phyloP scores from a whole-genome alignment of 805 yeast genomes.

The Naumovozyma baii region DNA sequence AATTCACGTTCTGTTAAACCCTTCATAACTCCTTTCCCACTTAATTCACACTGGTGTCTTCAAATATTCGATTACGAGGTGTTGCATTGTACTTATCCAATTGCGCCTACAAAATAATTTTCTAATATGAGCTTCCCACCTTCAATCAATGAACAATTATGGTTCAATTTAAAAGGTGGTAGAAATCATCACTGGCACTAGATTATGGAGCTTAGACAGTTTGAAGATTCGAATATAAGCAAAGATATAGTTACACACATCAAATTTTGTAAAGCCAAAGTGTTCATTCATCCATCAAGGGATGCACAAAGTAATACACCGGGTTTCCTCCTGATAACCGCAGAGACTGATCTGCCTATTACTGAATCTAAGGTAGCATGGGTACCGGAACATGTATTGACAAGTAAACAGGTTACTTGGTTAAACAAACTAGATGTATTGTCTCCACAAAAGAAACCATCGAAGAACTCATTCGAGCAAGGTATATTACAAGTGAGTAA shows the following conservation, averaged over 20 bases:
- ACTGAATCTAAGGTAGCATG: constrained; percentile 32
- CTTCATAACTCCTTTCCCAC: too few relatives aligned
- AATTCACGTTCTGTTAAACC: neutral
- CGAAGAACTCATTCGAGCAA: neutral
- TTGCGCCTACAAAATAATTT: too few relatives aligned
- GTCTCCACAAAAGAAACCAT: neutral
- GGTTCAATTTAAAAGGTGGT: too few relatives aligned
- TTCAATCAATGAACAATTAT: too few relatives aligned
- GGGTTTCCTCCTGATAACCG: constrained; percentile 63
- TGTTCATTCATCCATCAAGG: constrained; percentile 73
- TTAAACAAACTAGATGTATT: constrained; percentile 2
- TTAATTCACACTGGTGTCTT: too few relatives aligned
- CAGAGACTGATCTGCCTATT: constrained; percentile 36
- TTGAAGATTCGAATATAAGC: neutral
- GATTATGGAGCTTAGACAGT: too few relatives aligned
- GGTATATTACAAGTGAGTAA: neutral
- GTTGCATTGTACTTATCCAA: too few relatives aligned
- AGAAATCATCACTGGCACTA: too few relatives aligned
- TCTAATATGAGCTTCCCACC: too few relatives aligned
- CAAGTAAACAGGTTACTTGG: constrained; percentile 11
- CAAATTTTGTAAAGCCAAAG: constrained; percentile 50
- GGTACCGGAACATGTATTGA: constrained; percentile 18
- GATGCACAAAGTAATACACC: constrained; percentile 65
- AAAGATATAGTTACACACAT: constrained; percentile 15
- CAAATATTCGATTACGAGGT: too few relatives aligned